Percentiles rank a stretch among this genome's conserved stretches.
These are phyloP conservation scores for Creolimax fragrantissima DNA, from an alignment of 78 protist species.

Conservation along the genomic window DNA sequence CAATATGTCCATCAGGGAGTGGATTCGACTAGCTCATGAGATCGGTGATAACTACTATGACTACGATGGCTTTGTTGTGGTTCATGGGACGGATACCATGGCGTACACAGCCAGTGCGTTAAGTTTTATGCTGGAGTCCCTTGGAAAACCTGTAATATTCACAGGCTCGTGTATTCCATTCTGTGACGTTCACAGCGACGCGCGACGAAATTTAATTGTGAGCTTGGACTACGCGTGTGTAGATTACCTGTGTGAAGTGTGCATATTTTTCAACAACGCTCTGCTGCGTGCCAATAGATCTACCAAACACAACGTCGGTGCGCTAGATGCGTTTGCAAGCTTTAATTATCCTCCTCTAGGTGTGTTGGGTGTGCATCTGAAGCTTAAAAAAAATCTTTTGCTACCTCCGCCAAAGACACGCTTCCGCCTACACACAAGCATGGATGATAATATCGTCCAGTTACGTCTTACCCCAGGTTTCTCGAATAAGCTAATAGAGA, in stretches of 20 bases:
- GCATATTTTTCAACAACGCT: slow-evolving; percentile 43
- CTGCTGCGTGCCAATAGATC: slow-evolving; percentile 50
- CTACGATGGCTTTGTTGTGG: slow-evolving; percentile 29
- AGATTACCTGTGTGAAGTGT: slow-evolving; percentile 54
- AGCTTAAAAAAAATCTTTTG: neutral
- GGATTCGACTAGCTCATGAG: neutral
- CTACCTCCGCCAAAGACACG: slow-evolving; percentile 7
- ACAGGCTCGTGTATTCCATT: slow-evolving; percentile 82
- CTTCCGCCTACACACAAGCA: neutral
- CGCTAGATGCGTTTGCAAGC: slow-evolving; percentile 39
- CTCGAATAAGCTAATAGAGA: neutral
- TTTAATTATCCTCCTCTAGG: slow-evolving; percentile 54
- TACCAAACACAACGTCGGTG: slow-evolving; percentile 15
- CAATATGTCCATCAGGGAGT: neutral
- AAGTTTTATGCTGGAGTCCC: slow-evolving; percentile 72
- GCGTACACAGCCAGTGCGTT: slow-evolving; percentile 69
- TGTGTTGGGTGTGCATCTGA: slow-evolving; percentile 24
- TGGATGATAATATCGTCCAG: neutral
- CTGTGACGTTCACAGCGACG: slow-evolving; percentile 16
- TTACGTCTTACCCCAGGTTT: neutral
- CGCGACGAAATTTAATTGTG: neutral
- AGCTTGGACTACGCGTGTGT: neutral
- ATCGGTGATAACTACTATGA: neutral
- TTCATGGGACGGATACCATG: slow-evolving; percentile 37
- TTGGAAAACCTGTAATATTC: slow-evolving; percentile 71